Conservation (phyloP, 2,329 filamentous ascomycete genomes). For the Pseudopyricularia cyperi region DNA sequence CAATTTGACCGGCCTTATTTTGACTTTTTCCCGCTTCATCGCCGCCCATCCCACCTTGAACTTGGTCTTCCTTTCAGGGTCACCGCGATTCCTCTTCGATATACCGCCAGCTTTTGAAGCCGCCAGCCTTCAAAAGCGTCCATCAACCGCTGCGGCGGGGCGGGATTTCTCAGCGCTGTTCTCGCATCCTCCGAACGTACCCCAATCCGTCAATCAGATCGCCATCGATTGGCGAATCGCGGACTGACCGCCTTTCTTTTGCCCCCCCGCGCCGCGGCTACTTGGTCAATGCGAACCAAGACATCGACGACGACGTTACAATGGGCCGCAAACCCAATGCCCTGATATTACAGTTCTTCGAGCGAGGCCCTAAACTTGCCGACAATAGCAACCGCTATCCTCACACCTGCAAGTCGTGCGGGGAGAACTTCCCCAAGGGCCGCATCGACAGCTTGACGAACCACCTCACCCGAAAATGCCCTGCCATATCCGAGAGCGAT, state of each 20-base stretch:
- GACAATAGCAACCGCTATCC: constrained; percentile 87
- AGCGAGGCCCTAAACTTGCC: constrained; percentile 71
- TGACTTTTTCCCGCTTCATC: not conserved
- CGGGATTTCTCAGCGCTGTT: not conserved
- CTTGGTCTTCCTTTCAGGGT: not conserved
- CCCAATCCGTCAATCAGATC: not conserved
- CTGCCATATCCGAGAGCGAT: constrained; percentile 61
- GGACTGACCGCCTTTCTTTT: not conserved
- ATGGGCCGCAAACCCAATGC: constrained; percentile 81
- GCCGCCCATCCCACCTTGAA: not conserved
- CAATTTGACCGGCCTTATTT: not conserved
- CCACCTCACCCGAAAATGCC: constrained; percentile 79
- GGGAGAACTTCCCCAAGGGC: constrained; percentile 81
- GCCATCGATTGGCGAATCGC: not conserved
- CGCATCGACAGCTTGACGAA: constrained; percentile 69
- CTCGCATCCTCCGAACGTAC: not conserved
- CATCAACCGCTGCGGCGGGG: not conserved
- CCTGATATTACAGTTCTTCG: constrained; percentile 79
- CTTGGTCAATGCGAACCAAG: not conserved
- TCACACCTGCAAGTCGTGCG: constrained; percentile 80
- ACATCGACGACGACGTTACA: constrained; percentile 12
- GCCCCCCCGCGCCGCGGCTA: not conserved
- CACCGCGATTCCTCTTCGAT: not conserved
- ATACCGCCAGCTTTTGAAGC: not conserved
- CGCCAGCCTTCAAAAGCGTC: not conserved